Percentiles rank a stretch among this genome's conserved stretches.
phyloP scores from a whole-genome alignment of 352 stramenopile species.

The Globisporangium okanoganense region DNA sequence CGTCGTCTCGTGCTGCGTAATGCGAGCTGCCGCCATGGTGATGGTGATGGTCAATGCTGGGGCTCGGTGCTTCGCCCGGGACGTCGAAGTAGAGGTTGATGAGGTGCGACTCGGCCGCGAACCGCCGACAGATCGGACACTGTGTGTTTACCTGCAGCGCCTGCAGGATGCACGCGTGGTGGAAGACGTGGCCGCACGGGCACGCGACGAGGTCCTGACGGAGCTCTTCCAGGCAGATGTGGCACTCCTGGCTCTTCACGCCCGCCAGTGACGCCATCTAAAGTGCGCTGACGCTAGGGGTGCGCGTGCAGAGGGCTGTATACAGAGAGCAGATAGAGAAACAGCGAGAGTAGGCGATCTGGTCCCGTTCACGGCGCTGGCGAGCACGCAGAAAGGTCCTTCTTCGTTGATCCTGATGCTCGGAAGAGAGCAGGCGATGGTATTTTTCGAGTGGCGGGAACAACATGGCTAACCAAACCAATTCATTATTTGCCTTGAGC shows the following conservation, averaged over 20 bases:
- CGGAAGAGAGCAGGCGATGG: not conserved
- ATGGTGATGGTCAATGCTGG: not conserved
- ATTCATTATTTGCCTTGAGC: not conserved
- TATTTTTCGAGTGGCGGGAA: too few relatives aligned
- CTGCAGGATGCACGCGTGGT: constrained; percentile 68
- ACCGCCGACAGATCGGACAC: constrained; percentile 68
- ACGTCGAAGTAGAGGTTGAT: constrained; percentile 71
- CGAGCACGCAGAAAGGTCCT: not conserved
- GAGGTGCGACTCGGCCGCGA: constrained; percentile 36
- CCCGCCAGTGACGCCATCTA: constrained; percentile 2
- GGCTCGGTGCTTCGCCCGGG: constrained; percentile 17
- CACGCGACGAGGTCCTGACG: constrained; percentile 49
- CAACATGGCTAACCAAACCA: too few relatives aligned
- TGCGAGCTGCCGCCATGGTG: not conserved
- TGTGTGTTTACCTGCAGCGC: constrained; percentile 65
- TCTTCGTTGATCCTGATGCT: not conserved
- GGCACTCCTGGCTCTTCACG: constrained; percentile 58
- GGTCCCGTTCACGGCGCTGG: not conserved
- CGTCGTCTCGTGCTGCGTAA: not conserved
- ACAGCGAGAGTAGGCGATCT: not conserved
- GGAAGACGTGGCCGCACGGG: constrained; percentile 73
- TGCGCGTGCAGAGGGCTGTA: not conserved
- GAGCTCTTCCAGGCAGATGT: constrained; percentile 82
- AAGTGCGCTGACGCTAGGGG: not conserved
- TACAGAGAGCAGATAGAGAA: not conserved